phyloP scores from a whole-genome alignment of 2,329 filamentous ascomycete species.

The Cladophialophora yegresii region DNA sequence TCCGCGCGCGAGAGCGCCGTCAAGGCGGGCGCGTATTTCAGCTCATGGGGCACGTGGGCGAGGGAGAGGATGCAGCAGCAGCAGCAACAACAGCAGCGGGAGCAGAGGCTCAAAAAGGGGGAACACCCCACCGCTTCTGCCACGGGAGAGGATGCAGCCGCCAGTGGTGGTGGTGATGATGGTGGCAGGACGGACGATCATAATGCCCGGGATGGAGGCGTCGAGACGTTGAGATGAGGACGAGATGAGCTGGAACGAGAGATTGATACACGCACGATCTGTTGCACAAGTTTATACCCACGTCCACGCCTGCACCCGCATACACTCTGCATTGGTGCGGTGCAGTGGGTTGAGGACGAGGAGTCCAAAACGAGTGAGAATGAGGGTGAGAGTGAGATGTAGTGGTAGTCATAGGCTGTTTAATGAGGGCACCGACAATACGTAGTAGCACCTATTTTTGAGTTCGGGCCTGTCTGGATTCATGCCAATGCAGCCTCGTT shows the following conservation, averaged over 20 bases:
- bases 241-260: not conserved
- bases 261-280: not conserved
- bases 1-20: slow-evolving; percentile 57
- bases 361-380: not conserved
- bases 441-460: not conserved
- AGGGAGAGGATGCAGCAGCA: slow-evolving; percentile 40
- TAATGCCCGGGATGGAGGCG: not conserved
- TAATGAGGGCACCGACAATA: not conserved
- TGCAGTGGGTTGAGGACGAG: not conserved
- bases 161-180: not conserved
- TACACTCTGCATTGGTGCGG: not conserved
- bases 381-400: not conserved
- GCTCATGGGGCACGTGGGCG: slow-evolving; percentile 65
- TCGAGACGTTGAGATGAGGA: not conserved
- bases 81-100: no score
- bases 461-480: not conserved
- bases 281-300: no score
- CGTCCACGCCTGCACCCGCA: not conserved
- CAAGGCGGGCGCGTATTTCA: slow-evolving; percentile 63
- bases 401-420: not conserved
- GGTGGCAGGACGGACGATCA: not conserved
- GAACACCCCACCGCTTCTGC: not conserved
- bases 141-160: not conserved
- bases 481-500: not conserved
- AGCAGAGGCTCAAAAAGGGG: no score